Percentiles rank a stretch among this genome's conserved stretches.
phyloP scores from a whole-genome alignment of 2,329 filamentous ascomycete species.

The Alternaria ethzedia region DNA sequence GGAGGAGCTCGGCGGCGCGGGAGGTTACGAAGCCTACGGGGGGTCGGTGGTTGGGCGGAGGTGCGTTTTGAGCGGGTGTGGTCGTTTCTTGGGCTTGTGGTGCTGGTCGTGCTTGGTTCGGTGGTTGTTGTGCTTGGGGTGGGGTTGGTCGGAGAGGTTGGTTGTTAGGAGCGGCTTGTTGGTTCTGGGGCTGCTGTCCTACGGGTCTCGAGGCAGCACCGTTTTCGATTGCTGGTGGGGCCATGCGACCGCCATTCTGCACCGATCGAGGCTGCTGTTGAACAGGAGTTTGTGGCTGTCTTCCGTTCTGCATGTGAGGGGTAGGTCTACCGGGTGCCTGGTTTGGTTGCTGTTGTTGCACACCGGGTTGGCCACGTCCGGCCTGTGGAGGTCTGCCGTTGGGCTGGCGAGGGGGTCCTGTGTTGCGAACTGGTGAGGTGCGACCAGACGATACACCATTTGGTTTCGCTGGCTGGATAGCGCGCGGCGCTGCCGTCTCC shows the following conservation, averaged over 20 bases:
- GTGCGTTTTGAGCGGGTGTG: conserved; percentile 18
- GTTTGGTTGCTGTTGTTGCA: conserved; percentile 37
- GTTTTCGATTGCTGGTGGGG: conserved; percentile 29
- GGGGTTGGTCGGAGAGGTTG: conserved; percentile 33
- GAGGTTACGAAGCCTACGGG: conserved; percentile 56
- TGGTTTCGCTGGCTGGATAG: conserved; percentile 19
- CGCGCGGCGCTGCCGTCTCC: conserved; percentile 19
- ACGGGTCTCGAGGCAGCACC: conserved; percentile 25
- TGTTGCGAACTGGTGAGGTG: conserved; percentile 29
- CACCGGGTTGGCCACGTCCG: conserved; percentile 25
- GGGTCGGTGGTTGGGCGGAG: conserved; percentile 28
- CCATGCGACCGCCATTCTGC: conserved; percentile 27
- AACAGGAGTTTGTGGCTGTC: conserved; percentile 37
- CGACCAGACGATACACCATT: conserved; percentile 27
- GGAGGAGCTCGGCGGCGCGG: conserved; percentile 51
- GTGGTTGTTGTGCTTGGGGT: conserved; percentile 30
- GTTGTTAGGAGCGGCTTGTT: conserved; percentile 25
- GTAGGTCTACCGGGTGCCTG: conserved; percentile 26
- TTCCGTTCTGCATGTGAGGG: conserved; percentile 32
- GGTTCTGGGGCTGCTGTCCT: conserved; percentile 27
- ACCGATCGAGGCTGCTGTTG: conserved; percentile 31
- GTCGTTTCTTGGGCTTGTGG: conserved; percentile 18
- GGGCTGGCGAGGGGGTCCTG: conserved; percentile 26
- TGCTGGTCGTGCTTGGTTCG: conserved; percentile 19
- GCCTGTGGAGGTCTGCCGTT: conserved; percentile 31